Percentiles rank a stretch among this genome's conserved stretches.
phyloP scores from a whole-genome alignment of 257 asterid species.

The Plantago ovata region DNA sequence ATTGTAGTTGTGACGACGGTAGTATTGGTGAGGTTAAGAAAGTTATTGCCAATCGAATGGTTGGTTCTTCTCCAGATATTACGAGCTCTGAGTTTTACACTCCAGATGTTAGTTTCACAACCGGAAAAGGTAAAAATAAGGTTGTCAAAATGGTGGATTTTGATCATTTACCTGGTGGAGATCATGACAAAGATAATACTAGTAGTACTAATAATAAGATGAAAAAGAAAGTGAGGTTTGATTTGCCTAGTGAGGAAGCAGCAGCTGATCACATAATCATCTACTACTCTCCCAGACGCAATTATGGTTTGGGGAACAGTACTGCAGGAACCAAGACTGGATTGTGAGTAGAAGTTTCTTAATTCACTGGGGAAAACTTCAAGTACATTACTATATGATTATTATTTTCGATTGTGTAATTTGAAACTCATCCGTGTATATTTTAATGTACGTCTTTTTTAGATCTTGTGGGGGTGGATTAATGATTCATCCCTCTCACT shows the following conservation, averaged over 20 bases:
- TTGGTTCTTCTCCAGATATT: not conserved
- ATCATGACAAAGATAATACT: no score
- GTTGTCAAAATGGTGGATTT: not conserved
- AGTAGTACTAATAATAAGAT: no score
- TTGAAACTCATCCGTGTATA: no score
- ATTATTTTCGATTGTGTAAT: no score
- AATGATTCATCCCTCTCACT: no score
- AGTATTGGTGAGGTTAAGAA: not conserved
- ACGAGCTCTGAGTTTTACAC: not conserved
- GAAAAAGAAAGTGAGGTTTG: not conserved
- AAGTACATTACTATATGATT: no score
- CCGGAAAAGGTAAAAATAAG: not conserved
- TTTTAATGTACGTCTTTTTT: no score
- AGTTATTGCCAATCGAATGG: not conserved
- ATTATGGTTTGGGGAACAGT: no score
- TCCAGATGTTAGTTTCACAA: not conserved
- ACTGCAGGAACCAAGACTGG: no score
- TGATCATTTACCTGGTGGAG: not conserved
- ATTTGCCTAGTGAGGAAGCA: not conserved
- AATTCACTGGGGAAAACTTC: no score
- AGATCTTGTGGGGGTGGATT: no score
- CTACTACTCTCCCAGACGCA: not conserved
- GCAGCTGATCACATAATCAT: not conserved
- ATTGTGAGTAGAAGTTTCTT: no score
- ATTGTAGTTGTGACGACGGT: not conserved